phyloP scores from a whole-genome alignment of 2,329 filamentous ascomycete genomes.

The Fusarium haematococcum region DNA sequence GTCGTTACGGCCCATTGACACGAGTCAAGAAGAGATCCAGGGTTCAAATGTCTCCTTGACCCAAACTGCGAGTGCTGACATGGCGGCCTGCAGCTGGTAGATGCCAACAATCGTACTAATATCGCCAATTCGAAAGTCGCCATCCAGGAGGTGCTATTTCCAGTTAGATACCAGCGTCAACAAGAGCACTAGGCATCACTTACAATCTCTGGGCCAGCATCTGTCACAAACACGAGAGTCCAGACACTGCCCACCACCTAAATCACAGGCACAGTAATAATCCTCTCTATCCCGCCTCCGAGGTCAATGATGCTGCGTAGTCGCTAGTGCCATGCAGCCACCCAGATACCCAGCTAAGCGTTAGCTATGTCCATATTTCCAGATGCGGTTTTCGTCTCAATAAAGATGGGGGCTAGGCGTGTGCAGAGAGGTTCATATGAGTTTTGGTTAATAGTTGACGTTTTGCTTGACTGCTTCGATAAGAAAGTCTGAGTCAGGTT shows the following conservation, averaged over 20 bases:
- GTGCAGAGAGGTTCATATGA: neutral
- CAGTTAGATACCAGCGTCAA: neutral
- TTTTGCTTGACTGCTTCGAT: neutral
- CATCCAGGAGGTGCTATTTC: neutral
- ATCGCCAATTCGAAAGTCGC: neutral
- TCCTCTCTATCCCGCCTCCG: neutral
- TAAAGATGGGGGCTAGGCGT: neutral
- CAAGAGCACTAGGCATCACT: neutral
- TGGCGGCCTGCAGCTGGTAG: neutral
- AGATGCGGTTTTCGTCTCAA: neutral
- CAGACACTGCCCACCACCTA: conserved; percentile 14
- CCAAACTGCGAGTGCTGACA: neutral
- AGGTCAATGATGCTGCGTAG: conserved; percentile 12
- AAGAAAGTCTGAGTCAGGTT: neutral
- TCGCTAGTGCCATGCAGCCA: conserved; percentile 26
- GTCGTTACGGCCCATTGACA: neutral
- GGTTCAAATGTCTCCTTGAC: neutral
- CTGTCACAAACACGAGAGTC: conserved; percentile 20
- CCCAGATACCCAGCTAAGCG: conserved; percentile 12
- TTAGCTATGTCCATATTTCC: conserved; percentile 9
- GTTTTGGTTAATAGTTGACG: neutral
- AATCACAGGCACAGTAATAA: conserved; percentile 14
- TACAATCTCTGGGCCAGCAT: conserved; percentile 11
- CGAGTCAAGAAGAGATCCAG: neutral
- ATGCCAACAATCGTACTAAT: neutral